Evolutionary conservation across 2,329 filamentous ascomycete species (phyloP).

Genomic region (Colletotrichum brevisporum): DNA sequence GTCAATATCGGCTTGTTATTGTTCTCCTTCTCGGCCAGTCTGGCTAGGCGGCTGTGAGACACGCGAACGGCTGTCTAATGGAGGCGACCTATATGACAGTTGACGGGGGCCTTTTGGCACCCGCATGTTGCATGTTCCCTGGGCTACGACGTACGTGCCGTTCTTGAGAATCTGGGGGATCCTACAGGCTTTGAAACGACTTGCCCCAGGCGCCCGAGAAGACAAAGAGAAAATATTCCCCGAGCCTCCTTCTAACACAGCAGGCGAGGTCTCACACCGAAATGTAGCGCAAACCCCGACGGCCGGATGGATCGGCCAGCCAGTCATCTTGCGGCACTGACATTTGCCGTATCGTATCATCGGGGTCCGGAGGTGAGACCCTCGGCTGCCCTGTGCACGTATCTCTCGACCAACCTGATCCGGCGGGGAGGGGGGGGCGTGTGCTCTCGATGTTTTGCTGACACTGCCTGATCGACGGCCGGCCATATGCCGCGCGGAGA

Average conservation of each 20-base stretch:
- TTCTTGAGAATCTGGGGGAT: not conserved
- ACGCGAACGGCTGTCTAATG: conserved; percentile 11
- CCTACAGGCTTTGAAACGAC: conserved; percentile 21
- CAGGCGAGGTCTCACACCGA: no score
- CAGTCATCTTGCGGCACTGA: conserved; percentile 31
- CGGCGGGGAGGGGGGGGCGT: no score
- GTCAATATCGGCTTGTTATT: not conserved
- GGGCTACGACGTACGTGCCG: not conserved
- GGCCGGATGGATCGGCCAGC: conserved; percentile 33
- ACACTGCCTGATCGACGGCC: conserved; percentile 13
- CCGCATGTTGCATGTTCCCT: conserved; percentile 21
- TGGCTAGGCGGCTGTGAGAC: not conserved
- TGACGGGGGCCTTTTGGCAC: conserved; percentile 18
- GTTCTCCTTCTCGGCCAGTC: not conserved
- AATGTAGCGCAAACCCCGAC: conserved; percentile 10
- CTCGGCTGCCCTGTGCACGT: conserved; percentile 31
- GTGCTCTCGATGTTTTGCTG: not conserved
- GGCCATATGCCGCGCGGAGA: conserved; percentile 23
- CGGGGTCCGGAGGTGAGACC: conserved; percentile 29
- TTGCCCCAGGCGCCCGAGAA: conserved; percentile 23
- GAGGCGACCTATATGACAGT: not conserved
- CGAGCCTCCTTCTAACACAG: conserved; percentile 9
- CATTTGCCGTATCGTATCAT: conserved; percentile 36
- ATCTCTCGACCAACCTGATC: not conserved
- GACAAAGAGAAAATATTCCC: conserved; percentile 8